Conservation (phyloP, 2,329 filamentous ascomycete species). For the Cadophora sp. region DNA sequence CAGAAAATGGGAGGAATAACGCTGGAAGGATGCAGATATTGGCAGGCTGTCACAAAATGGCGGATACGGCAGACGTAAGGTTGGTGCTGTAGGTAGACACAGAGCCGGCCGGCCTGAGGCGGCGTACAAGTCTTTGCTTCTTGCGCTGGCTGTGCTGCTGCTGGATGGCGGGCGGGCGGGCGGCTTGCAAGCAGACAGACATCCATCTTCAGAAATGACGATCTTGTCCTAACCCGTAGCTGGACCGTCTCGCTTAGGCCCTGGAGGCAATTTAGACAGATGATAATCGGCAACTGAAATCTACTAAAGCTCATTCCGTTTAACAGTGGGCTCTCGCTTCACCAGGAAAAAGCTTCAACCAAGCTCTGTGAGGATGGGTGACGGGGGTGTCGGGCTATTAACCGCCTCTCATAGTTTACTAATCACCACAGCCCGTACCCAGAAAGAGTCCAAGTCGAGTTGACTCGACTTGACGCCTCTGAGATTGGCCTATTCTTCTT, state of each 20-base stretch:
- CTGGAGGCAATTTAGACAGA: too few relatives aligned
- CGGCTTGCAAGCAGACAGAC: neutral
- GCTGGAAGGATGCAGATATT: neutral
- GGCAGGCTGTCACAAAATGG: neutral
- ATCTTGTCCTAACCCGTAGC: neutral
- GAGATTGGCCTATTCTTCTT: too few relatives aligned
- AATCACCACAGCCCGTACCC: neutral
- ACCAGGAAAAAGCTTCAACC: neutral
- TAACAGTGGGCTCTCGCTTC: neutral
- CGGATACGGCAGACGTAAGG: too few relatives aligned
- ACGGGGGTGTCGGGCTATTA: neutral
- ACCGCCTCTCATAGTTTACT: neutral
- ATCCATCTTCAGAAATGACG: neutral
- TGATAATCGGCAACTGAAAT: too few relatives aligned
- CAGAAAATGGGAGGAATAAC: neutral
- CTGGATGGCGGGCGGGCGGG: neutral
- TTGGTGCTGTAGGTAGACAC: too few relatives aligned
- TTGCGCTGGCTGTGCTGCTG: too few relatives aligned
- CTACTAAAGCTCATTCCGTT: too few relatives aligned
- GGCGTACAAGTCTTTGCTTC: constrained; percentile 1
- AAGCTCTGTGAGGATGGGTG: neutral
- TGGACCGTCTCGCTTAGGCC: neutral
- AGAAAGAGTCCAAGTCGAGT: neutral
- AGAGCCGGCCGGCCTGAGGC: too few relatives aligned
- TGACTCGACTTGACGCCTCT: too few relatives aligned